Percentiles rank a stretch among this genome's conserved stretches.
These are phyloP conservation scores for Calonectria naviculata DNA, from an alignment of 2,329 filamentous ascomycete species.

Conservation along the genomic window DNA sequence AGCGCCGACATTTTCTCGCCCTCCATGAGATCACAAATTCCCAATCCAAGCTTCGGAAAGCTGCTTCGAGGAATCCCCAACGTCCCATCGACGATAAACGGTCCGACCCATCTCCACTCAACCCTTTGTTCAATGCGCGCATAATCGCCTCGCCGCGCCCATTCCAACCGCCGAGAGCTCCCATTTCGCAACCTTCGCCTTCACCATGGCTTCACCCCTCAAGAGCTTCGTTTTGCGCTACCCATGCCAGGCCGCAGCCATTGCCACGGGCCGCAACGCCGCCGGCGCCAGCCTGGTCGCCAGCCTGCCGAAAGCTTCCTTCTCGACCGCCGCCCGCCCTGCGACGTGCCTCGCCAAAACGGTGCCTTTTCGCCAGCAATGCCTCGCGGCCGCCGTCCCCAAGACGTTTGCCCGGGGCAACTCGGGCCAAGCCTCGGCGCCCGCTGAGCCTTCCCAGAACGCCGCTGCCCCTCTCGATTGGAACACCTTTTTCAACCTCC, in stretches of 20 bases:
- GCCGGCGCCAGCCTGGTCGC: conserved; percentile 34
- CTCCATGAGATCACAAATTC: conserved; percentile 42
- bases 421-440: conserved; percentile 28
- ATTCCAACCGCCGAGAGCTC: background rate
- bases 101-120: conserved; percentile 35
- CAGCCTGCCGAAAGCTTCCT: conserved; percentile 42
- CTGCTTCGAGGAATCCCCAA: conserved; percentile 19
- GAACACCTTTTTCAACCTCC: conserved; percentile 93
- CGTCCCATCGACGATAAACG: conserved; percentile 28
- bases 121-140: conserved; percentile 5
- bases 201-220: conserved; percentile 43
- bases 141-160: background rate
- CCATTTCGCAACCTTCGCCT: background rate
- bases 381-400: conserved; percentile 24
- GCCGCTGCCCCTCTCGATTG: conserved; percentile 70
- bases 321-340: conserved; percentile 39
- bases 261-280: conserved; percentile 26
- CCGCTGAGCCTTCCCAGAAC: background rate
- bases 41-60: conserved; percentile 33
- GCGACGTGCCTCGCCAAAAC: conserved; percentile 31
- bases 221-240: conserved; percentile 48
- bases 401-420: conserved; percentile 32
- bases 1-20: conserved; percentile 35
- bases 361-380: conserved; percentile 32
- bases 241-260: conserved; percentile 39